Evolutionary conservation across 345 rosid species (phyloP), one percentile per base, ranked within the genome.

Genomic region (Garcia nutans): DNA sequence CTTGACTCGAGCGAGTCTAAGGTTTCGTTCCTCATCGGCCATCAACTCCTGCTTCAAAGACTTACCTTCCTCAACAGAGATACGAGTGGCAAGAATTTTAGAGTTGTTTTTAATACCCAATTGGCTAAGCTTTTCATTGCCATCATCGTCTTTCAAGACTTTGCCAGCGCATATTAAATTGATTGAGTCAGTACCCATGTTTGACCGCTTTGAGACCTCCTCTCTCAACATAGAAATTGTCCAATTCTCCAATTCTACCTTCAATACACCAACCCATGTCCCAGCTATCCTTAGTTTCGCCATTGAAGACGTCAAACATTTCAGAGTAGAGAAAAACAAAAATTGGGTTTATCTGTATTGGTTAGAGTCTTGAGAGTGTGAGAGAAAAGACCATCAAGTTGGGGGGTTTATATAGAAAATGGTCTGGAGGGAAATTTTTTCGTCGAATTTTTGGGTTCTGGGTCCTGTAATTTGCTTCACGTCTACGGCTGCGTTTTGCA

Each of bases 211-310:
- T 6, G 94, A 93, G 0, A 95, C 87, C 83, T 93, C 98, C 26
- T 85, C 88, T 84, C 91, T 87, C 82, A 95, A 77, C 94, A 86
- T 88, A 60, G 76, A 72, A 44, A 93, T 84, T n/a, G 93, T 88
- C 99, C 96, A 91, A 26, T 78, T 83, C 54, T 91, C 94, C 76
- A 93, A 82, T 73, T 93, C 96, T 28, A 90, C 90, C 81, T 95
- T 93, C 15, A 93, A n/a, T 11, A 87, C 74, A 54, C 98, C 99
- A 0, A 84, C 83, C 98, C 98, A 93, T 23, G 87, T 86, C 50
- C 98, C 98, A n/a, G 91, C 99, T 26, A 95, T 84, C 87, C 88
- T 95, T 74, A 95, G 82, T 82, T 91, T 93, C 79, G 87, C 88
- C 96, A 87, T 85, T 52, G 78, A 56, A 71, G 65, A 56, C 26